Conservation (phyloP, 1,284 basidiomycete genomes). For the Cutaneotrichosporon dermatis region DNA sequence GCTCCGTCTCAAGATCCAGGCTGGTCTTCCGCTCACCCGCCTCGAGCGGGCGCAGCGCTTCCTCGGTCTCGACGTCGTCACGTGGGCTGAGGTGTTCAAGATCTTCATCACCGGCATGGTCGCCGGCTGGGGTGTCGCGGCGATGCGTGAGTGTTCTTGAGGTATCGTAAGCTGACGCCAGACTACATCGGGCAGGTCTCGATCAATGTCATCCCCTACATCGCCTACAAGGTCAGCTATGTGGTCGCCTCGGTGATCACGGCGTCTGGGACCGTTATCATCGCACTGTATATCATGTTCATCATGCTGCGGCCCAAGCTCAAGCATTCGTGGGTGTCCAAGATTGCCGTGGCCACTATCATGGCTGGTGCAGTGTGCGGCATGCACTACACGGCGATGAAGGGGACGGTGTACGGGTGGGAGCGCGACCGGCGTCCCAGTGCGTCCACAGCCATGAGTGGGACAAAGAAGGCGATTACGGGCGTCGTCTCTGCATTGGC, state of each 20-base stretch:
- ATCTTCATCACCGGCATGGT: constrained; percentile 48
- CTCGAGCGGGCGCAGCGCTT: constrained; percentile 27
- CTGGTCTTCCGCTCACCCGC: constrained; percentile 10
- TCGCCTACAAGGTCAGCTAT: constrained; percentile 45
- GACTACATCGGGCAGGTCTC: constrained; percentile 53
- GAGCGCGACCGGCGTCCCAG: constrained; percentile 21
- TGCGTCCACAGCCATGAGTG: constrained; percentile 22
- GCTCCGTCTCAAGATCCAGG: constrained; percentile 16
- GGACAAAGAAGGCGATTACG: constrained; percentile 45
- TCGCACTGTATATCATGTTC: constrained; percentile 53
- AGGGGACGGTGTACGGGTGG: constrained; percentile 45
- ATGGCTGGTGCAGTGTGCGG: constrained; percentile 47
- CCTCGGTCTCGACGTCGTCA: constrained; percentile 47
- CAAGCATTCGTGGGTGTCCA: constrained; percentile 50
- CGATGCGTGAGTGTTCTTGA: constrained; percentile 47
- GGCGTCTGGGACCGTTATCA: constrained; percentile 48
- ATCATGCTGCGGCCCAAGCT: constrained; percentile 52
- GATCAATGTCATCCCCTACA: constrained; percentile 49
- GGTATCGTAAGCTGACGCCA: constrained; percentile 17
- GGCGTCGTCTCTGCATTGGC: constrained; percentile 50
- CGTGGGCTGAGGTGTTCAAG: constrained; percentile 44
- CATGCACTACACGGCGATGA: constrained; percentile 49
- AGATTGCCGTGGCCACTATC: constrained; percentile 47
- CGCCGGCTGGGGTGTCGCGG: constrained; percentile 51
- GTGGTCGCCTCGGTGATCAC: constrained; percentile 50